These are phyloP conservation scores for Cryptococcus sp. DNA, from an alignment of 1,284 basidiomycete genomes.

Conservation along the genomic window DNA sequence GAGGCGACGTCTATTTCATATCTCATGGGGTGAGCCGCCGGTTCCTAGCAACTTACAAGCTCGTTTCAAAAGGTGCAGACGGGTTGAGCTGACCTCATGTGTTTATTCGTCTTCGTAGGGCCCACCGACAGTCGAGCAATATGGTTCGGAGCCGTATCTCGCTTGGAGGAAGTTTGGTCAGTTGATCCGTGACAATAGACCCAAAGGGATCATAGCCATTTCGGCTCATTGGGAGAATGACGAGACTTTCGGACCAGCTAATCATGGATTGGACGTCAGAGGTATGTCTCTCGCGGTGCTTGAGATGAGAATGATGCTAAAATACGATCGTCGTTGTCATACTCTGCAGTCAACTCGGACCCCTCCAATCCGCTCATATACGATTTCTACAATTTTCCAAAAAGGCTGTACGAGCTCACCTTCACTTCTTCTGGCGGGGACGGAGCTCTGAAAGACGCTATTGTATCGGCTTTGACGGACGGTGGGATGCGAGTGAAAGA, in stretches of 20 bases:
- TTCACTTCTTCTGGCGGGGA: constrained; percentile 40
- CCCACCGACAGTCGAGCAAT: constrained; percentile 54
- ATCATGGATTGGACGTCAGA: too few relatives aligned
- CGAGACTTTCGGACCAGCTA: neutral
- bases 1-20: constrained; percentile 47
- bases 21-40: constrained; percentile 43
- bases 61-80: neutral
- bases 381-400: constrained; percentile 56
- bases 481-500: constrained; percentile 31
- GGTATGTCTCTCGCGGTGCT: too few relatives aligned
- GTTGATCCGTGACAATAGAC: constrained; percentile 32
- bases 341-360: constrained; percentile 45
- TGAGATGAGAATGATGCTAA: too few relatives aligned
- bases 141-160: constrained; percentile 47
- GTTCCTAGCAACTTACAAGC: neutral
- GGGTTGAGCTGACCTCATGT: neutral
- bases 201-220: constrained; percentile 52
- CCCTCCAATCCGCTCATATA: constrained; percentile 52
- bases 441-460: constrained; percentile 27
- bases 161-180: constrained; percentile 52
- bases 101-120: constrained; percentile 33
- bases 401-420: constrained; percentile 51
- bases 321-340: neutral
- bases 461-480: constrained; percentile 36
- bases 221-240: constrained; percentile 57